Conservation (phyloP, 805 yeast species). For the Clavispora carvajalis region DNA sequence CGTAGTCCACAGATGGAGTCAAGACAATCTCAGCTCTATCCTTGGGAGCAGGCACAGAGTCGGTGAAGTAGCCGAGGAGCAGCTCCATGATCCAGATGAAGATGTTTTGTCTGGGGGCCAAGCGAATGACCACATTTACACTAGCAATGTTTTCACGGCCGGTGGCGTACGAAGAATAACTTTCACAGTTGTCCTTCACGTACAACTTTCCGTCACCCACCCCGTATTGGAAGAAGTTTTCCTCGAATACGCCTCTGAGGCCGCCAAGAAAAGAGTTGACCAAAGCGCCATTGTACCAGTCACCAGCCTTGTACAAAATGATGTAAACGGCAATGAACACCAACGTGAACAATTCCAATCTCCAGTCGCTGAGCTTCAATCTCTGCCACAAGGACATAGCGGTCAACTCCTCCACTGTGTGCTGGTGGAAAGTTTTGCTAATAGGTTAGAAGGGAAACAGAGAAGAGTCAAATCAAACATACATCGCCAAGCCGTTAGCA, state of each 20-base stretch:
- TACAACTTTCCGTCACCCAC: slow-evolving; percentile 40
- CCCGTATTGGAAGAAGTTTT: slow-evolving; percentile 79
- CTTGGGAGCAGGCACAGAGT: slow-evolving; percentile 48
- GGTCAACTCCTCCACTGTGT: slow-evolving; percentile 49
- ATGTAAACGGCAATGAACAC: slow-evolving; percentile 47
- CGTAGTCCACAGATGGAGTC: slow-evolving; percentile 49
- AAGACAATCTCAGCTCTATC: slow-evolving; percentile 62
- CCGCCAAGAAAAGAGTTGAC: slow-evolving; percentile 52
- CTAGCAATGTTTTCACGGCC: slow-evolving; percentile 78
- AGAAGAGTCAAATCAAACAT: too few species aligned
- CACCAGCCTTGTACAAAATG: slow-evolving; percentile 54
- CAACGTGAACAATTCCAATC: slow-evolving; percentile 57
- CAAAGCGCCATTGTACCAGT: slow-evolving; percentile 46
- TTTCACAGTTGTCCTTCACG: slow-evolving; percentile 59
- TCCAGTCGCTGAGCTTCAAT: slow-evolving; percentile 65
- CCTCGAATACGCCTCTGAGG: slow-evolving; percentile 47
- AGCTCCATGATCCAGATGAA: slow-evolving; percentile 63
- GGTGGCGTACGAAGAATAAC: slow-evolving; percentile 71
- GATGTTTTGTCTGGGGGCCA: slow-evolving; percentile 77
- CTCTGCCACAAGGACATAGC: slow-evolving; percentile 58
- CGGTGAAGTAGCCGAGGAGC: slow-evolving; percentile 51
- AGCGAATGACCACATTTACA: slow-evolving; percentile 53
- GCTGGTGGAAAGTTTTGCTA: slow-evolving; percentile 18
- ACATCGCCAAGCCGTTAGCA: slow-evolving; percentile 17
- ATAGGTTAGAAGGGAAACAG: slow-evolving; percentile 4